These are phyloP conservation scores for Paracoccidioides lutzii DNA, from an alignment of 2,329 filamentous ascomycete genomes.

Conservation along the genomic window DNA sequence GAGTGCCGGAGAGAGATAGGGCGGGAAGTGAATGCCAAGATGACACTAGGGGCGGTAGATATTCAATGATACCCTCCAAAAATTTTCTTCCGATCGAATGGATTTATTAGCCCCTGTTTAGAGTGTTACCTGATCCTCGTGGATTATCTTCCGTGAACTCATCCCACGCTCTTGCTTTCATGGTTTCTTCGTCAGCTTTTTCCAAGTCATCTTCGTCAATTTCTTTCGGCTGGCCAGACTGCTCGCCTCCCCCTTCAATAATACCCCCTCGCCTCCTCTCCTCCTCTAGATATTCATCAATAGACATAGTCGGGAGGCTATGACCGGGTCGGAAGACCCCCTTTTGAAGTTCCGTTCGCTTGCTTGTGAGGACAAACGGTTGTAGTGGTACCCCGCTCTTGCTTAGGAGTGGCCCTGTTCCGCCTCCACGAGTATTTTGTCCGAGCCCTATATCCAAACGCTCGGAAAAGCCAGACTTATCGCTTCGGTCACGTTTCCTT, in stretches of 20 bases:
- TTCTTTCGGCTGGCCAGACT: slow-evolving; percentile 53
- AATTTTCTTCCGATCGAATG: neutral
- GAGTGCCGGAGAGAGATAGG: neutral
- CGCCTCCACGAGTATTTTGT: slow-evolving; percentile 29
- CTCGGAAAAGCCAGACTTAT: slow-evolving; percentile 50
- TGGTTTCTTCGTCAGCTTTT: slow-evolving; percentile 76
- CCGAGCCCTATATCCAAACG: slow-evolving; percentile 56
- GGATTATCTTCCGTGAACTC: slow-evolving; percentile 86
- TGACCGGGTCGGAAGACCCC: slow-evolving; percentile 85
- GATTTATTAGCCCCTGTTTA: slow-evolving; percentile 32
- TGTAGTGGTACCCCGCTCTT: slow-evolving; percentile 71
- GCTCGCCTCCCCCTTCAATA: slow-evolving; percentile 77
- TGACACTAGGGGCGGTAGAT: neutral
- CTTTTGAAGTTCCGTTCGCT: slow-evolving; percentile 58
- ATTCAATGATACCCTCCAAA: neutral
- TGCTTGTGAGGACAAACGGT: slow-evolving; percentile 76
- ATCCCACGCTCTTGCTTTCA: slow-evolving; percentile 92
- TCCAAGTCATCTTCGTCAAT: slow-evolving; percentile 83
- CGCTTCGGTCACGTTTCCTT: slow-evolving; percentile 36
- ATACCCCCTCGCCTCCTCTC: slow-evolving; percentile 74
- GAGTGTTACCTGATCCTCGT: slow-evolving; percentile 43
- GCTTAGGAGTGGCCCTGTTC: slow-evolving; percentile 57
- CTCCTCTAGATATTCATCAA: slow-evolving; percentile 94
- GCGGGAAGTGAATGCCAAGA: neutral
- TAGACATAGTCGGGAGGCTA: slow-evolving; percentile 91